Evolutionary conservation across 108 stramenopile species (phyloP).

Genomic region (Pseudonitzschia multistriata): DNA sequence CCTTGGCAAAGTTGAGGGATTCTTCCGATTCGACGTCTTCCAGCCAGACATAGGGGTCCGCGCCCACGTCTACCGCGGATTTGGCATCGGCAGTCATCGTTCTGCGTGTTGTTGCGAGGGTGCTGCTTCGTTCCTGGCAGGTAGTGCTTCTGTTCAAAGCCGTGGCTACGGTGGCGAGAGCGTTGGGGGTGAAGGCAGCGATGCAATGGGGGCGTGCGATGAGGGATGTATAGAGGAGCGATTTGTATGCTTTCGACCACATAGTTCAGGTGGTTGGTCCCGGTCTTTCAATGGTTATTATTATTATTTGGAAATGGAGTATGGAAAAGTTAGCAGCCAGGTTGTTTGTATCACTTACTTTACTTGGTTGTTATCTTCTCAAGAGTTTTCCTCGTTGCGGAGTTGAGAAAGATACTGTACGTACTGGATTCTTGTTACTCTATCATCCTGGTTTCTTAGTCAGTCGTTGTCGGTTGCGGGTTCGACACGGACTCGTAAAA

Average conservation of each 20-base stretch:
- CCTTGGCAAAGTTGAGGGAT: conserved; percentile 44
- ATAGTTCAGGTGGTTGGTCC: no score
- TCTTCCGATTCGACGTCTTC: conserved; percentile 81
- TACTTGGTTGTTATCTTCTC: no score
- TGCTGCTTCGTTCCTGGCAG: background rate
- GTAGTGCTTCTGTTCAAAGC: background rate
- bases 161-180: background rate
- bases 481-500: no score
- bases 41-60: conserved; percentile 74
- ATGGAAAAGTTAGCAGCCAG: no score
- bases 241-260: background rate
- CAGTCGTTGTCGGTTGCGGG: no score
- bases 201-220: background rate
- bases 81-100: conserved; percentile 1
- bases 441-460: no score
- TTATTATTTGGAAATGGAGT: no score
- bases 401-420: no score
- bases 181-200: conserved; percentile 1
- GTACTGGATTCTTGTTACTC: no score
- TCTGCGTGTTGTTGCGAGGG: background rate
- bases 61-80: background rate
- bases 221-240: conserved; percentile 5
- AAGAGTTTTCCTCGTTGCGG: no score
- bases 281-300: no score
- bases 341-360: no score